Base-by-base conservation (phyloP, 352 stramenopile genomes). In the Discostella stelligera region DNA sequence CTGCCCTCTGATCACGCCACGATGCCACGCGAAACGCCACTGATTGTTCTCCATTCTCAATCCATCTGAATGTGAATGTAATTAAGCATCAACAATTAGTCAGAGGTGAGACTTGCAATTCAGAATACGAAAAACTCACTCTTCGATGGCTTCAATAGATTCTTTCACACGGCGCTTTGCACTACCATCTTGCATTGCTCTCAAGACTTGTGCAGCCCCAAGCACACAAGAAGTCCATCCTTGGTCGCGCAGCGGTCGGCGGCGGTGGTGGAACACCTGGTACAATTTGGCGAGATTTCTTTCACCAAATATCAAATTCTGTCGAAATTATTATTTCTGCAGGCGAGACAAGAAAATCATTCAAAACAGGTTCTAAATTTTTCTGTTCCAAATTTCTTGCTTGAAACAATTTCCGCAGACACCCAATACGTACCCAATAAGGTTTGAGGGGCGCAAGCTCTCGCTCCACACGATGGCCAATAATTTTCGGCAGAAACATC, bases 21-120 rank as follows among this genome's bases (percentile, higher is more conserved):
- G 82, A 90, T 25, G 84, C 79, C 13, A 94, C 71, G 20, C 89
- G 84, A 80, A 92, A 93, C 20, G 88, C 88, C 54, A 93, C 85
- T 0, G 79, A 89, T 65, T 91, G 79, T 73, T 93, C 83, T 23
- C 84, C 85, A 62, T 89, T 80, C 80, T 89, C 75, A 27, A 90
- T 80, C 88, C 88, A 93, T 77, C 82, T 88, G 18, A 32, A 23
- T 61, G 25, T 41, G 32, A 74, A 68, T 25, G 67, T 27, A 62
- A n/a, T 8, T 41, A 30, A n/a, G n/a, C n/a, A 53, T 60, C 11
- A 23, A 59, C 27, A 18, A 52, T 20, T 48, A 21, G 44, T 21
- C 7, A 10, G 13, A 14, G 37, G 37, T 44, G 37, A 44, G 1
- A 44, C 2, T 44, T 44, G 11, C 18, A 60, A 10, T 11, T 41